Conservation (phyloP, 2,329 filamentous ascomycete species). For the Venturia oleaginea region DNA sequence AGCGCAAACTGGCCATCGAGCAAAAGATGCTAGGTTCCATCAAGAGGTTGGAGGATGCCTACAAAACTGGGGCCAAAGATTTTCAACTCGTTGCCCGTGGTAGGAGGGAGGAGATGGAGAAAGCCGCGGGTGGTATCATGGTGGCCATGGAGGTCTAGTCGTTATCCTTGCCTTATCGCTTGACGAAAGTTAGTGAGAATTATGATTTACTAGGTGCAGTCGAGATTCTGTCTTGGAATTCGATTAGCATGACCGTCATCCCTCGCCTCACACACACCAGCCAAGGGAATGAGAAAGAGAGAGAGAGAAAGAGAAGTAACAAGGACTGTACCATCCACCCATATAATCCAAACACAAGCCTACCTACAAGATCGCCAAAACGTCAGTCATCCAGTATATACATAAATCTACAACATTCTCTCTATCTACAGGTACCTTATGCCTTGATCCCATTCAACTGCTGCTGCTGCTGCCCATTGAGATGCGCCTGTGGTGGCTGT, state of each 20-base stretch:
- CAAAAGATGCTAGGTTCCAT: background rate
- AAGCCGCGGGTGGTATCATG: background rate
- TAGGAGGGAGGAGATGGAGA: background rate
- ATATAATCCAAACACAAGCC: background rate
- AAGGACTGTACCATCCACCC: background rate
- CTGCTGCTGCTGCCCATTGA: background rate
- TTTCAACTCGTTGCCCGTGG: background rate
- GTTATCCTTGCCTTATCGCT: background rate
- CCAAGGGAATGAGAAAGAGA: background rate
- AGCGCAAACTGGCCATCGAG: background rate
- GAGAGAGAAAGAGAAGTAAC: background rate
- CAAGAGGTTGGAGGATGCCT: background rate
- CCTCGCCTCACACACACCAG: background rate
- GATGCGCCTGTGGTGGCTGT: background rate
- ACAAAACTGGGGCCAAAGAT: background rate
- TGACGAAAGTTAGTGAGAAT: background rate
- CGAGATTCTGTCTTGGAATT: no score
- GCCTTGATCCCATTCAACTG: conserved; percentile 14
- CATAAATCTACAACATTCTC: conserved; percentile 5
- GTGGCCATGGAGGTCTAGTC: background rate
- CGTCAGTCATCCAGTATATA: background rate
- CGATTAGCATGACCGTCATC: background rate
- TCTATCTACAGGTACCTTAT: background rate
- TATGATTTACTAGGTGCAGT: background rate
- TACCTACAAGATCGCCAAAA: background rate